Base-by-base conservation (phyloP, 176 grass and related monocot species). In the Oryza glaberrima region DNA sequence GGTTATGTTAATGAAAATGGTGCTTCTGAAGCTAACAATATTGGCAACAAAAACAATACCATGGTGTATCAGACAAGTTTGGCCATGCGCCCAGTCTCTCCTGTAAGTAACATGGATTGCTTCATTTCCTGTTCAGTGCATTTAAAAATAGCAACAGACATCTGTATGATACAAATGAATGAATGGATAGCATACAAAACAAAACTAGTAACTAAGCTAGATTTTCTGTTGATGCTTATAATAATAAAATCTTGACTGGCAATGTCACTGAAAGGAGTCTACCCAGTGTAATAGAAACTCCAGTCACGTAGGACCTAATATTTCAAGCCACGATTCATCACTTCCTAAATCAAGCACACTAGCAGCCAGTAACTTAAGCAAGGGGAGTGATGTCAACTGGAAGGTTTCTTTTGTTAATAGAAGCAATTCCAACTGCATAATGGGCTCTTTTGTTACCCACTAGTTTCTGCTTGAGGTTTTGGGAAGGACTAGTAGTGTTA, bases 351-450 rank as follows among this genome's bases (percentile, higher is more conserved):
- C 70, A 68, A 82, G 88, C 63, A 66, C 28, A 28, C 52, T 72
- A 80, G 41, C 79, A 73, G 65, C 72, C 7, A 72, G 79, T 54
- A 76, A 87, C 75, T 70, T 81, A 61, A 81, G 14, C 65, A 77
- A 83, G 73, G 80, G 82, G 72, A 80, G 73, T 46, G 72, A 91
- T 86, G 40, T 36, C 35, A 36, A 36, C 4, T 36, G 35, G 35
- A 87, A 78, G n/a, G 49, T 77, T 41, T 68, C 87, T 77, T 88
- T 80, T 82, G 82, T 61, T 65, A 71, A 81, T 88, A 86, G 70
- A 82, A 72, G 90, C 52, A 75, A 93, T 92, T 22, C 61, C 40
- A 77, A 68, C 67, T 65, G 52, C 60, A 68, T 65, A 44, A 81
- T 19, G 38, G 65, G 65, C 71, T 72, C 91, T 71, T 92, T 77